These are phyloP conservation scores for Helicostylum pulchrum DNA, from an alignment of 192 early-diverging fungal species.

Conservation along the genomic window DNA sequence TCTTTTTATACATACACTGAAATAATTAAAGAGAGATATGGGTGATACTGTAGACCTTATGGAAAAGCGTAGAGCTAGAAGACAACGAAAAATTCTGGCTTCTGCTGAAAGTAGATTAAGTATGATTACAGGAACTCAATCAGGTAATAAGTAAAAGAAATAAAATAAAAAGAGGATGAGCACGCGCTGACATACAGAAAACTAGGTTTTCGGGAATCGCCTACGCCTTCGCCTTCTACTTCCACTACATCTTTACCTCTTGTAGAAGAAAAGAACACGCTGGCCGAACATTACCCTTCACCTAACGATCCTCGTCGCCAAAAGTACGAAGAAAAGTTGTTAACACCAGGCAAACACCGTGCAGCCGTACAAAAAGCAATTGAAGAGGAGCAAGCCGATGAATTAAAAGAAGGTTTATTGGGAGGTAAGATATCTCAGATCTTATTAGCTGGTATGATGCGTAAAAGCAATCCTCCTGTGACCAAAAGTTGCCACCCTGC, in stretches of 20 bases:
- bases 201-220: not conserved
- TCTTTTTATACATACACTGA: not conserved
- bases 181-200: no score
- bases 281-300: conserved; percentile 10
- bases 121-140: conserved; percentile 36
- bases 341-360: conserved; percentile 24
- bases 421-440: conserved; percentile 2
- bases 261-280: not conserved
- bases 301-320: conserved; percentile 1
- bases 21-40: not conserved
- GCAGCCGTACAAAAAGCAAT: conserved; percentile 21
- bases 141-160: conserved; percentile 15
- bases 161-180: not conserved
- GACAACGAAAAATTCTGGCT: conserved; percentile 33
- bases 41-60: conserved; percentile 18
- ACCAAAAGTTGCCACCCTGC: conserved; percentile 22
- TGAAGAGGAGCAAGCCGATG: conserved; percentile 9
- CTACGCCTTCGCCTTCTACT: conserved; percentile 14
- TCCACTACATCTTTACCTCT: conserved; percentile 3
- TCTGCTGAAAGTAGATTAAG: conserved; percentile 30
- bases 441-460: not conserved
- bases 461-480: not conserved
- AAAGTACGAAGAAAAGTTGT: conserved; percentile 16
- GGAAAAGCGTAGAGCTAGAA: conserved; percentile 29
- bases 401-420: conserved; percentile 3